These are phyloP conservation scores for Picochlorum sp. DNA, from an alignment of 139 green algal genomes.

Conservation along the genomic window DNA sequence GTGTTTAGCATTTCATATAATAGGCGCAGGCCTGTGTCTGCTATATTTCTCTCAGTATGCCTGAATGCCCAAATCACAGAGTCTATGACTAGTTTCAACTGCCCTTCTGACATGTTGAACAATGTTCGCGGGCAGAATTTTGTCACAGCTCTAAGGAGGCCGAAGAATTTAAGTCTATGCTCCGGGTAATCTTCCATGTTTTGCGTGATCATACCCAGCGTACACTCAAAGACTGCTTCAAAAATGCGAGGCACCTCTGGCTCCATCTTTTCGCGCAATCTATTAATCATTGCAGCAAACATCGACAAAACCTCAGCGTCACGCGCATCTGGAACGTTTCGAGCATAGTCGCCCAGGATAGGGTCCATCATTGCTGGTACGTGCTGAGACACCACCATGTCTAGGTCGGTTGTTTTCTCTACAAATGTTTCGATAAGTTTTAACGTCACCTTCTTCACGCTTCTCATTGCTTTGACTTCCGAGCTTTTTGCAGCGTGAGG, in stretches of 20 bases:
- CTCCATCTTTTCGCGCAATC: slow-evolving; percentile 49
- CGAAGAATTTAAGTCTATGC: slow-evolving; percentile 95
- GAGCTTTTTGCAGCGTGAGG: slow-evolving; percentile 67
- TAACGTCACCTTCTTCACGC: slow-evolving; percentile 57
- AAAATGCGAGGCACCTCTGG: slow-evolving; percentile 66
- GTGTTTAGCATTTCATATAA: slow-evolving; percentile 79
- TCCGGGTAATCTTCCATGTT: slow-evolving; percentile 99
- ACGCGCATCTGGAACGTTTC: slow-evolving; percentile 86
- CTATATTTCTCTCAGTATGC: slow-evolving; percentile 50
- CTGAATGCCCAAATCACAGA: slow-evolving; percentile 90
- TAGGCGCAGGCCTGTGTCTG: slow-evolving; percentile 66
- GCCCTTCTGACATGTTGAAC: slow-evolving; percentile 64
- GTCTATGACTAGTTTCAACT: slow-evolving; percentile 89
- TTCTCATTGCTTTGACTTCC: slow-evolving; percentile 86
- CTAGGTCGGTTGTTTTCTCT: slow-evolving; percentile 71
- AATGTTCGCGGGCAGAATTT: slow-evolving; percentile 87
- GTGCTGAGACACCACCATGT: slow-evolving; percentile 48
- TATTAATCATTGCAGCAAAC: slow-evolving; percentile 92
- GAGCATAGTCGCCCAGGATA: slow-evolving; percentile 91
- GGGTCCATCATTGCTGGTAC: slow-evolving; percentile 94
- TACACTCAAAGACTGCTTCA: slow-evolving; percentile 90
- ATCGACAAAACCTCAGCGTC: slow-evolving; percentile 88
- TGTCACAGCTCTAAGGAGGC: slow-evolving; percentile 87
- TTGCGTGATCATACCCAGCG: slow-evolving; percentile 93
- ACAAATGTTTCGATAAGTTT: slow-evolving; percentile 87